Percentiles rank a stretch among this genome's conserved stretches.
Conservation (phyloP, 225 moss, liverwort and hornwort genomes). For the Polytrichum formosum region DNA sequence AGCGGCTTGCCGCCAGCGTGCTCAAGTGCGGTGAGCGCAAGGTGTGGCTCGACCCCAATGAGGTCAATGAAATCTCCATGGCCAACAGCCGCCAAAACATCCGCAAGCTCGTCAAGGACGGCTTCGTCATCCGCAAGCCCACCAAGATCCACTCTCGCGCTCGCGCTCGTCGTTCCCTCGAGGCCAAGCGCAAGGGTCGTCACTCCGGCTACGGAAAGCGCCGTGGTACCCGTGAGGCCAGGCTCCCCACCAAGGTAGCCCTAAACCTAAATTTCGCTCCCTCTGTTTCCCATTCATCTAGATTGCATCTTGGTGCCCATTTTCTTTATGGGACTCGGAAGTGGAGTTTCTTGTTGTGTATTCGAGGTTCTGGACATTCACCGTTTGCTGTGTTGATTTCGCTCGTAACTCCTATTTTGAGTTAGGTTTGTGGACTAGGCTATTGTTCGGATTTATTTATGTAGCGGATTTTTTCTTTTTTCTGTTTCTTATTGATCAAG, state of each 20-base stretch:
- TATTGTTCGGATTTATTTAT: background rate
- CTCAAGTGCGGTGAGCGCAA: slow-evolving; percentile 91
- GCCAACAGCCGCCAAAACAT: slow-evolving; percentile 90
- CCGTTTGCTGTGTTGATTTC: too few relatives aligned
- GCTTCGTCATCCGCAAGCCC: slow-evolving; percentile 82
- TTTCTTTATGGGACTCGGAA: too few relatives aligned
- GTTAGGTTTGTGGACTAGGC: background rate
- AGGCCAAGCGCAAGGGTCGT: slow-evolving; percentile 87
- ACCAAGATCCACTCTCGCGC: slow-evolving; percentile 88
- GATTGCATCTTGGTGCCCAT: too few relatives aligned
- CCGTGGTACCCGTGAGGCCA: slow-evolving; percentile 79
- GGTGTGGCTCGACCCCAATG: slow-evolving; percentile 91
- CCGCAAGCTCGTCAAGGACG: slow-evolving; percentile 85
- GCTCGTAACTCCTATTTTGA: too few relatives aligned
- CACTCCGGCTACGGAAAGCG: slow-evolving; percentile 87
- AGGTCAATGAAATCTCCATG: slow-evolving; percentile 92
- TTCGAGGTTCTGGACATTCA: too few relatives aligned
- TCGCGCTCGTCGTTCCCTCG: slow-evolving; percentile 74
- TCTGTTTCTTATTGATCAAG: too few relatives aligned
- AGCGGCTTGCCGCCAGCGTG: slow-evolving; percentile 88
- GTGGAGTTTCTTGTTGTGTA: too few relatives aligned
- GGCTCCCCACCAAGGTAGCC: slow-evolving; percentile 74
- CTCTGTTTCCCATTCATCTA: too few relatives aligned
- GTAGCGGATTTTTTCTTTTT: background rate
- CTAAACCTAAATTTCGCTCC: too few relatives aligned